A percentile compares a stretch with the other conserved stretches of the same genome.
phyloP scores from a whole-genome alignment of 2,329 filamentous ascomycete genomes.

The Bipolaris gigantea region DNA sequence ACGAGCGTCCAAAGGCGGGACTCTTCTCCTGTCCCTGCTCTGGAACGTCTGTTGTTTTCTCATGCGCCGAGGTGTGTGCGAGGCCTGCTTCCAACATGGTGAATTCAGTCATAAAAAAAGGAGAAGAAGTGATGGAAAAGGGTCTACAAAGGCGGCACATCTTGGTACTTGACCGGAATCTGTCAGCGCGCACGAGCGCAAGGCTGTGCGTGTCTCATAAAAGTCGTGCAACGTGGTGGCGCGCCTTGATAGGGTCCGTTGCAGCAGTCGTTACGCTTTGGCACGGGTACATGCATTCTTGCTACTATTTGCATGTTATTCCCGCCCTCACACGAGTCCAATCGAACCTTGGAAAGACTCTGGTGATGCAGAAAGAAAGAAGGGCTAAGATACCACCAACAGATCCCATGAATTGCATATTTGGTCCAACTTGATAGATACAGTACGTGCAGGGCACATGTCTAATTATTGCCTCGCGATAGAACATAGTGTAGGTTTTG shows the following conservation, averaged over 20 bases:
- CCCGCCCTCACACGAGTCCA: neutral
- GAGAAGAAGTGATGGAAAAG: too few relatives aligned
- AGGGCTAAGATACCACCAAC: neutral
- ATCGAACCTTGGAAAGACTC: neutral
- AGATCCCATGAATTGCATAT: neutral
- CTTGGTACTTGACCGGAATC: neutral
- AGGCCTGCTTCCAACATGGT: neutral
- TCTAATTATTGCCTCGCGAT: too few relatives aligned
- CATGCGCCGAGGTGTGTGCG: neutral
- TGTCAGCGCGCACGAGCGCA: neutral
- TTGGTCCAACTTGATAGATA: too few relatives aligned
- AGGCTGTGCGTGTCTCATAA: neutral
- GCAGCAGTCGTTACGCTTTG: neutral
- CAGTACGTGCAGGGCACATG: too few relatives aligned
- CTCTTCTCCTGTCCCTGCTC: neutral
- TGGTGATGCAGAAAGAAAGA: too few relatives aligned
- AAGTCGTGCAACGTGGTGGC: neutral
- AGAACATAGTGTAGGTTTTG: too few relatives aligned
- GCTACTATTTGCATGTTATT: neutral
- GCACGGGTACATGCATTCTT: neutral
- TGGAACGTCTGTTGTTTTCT: too few relatives aligned
- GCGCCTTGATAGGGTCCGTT: neutral
- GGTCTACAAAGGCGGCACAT: neutral
- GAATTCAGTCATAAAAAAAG: too few relatives aligned
- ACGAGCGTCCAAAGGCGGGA: neutral